These are phyloP conservation scores for Blastomyces emzantsi DNA, from an alignment of 2,329 filamentous ascomycete species.

Conservation along the genomic window DNA sequence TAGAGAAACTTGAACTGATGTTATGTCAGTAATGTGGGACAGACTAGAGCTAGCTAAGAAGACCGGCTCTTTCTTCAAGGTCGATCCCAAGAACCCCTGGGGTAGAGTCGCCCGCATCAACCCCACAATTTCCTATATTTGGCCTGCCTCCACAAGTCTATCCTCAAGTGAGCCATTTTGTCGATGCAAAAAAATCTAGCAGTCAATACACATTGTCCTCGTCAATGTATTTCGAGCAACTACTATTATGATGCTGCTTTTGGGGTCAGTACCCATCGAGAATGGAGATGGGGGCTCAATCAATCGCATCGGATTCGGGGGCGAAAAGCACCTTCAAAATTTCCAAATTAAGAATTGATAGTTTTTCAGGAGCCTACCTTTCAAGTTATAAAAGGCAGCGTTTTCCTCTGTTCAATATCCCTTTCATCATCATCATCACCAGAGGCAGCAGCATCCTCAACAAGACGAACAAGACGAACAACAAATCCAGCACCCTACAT, in stretches of 20 bases:
- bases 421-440: neutral
- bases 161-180: neutral
- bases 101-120: neutral
- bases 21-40: neutral
- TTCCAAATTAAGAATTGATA: neutral
- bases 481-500: neutral
- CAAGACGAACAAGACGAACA: neutral
- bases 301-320: neutral
- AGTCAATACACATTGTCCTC: neutral
- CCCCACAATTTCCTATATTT: neutral
- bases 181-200: neutral
- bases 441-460: no score
- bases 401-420: neutral
- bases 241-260: no score
- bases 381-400: neutral
- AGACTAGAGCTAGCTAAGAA: neutral
- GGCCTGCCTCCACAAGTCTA: neutral
- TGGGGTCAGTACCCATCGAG: neutral
- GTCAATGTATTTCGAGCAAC: neutral
- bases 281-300: neutral
- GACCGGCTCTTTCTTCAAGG: neutral
- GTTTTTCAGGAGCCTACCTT: neutral
- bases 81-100: neutral
- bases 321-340: neutral
- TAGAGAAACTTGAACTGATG: neutral